phyloP scores from a whole-genome alignment of 2,329 filamentous ascomycete genomes.

The Dissoconium aciculare region DNA sequence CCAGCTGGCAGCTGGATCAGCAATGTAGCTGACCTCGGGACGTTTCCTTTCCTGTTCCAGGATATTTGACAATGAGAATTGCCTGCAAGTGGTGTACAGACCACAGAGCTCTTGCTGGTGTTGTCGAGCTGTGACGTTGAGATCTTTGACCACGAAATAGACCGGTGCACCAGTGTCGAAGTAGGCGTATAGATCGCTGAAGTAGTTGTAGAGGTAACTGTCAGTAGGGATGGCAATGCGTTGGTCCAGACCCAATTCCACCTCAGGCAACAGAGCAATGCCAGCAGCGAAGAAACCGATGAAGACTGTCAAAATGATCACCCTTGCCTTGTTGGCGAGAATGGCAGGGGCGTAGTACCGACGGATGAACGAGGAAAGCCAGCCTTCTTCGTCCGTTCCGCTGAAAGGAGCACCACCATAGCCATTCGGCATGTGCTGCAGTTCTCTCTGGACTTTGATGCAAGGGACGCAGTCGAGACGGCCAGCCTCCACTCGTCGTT shows the following conservation, averaged over 20 bases:
- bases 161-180: slow-evolving; percentile 84
- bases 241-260: slow-evolving; percentile 82
- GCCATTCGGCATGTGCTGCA: slow-evolving; percentile 48
- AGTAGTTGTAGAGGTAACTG: slow-evolving; percentile 91
- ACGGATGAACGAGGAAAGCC: slow-evolving; percentile 74
- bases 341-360: slow-evolving; percentile 74
- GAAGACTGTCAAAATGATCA: slow-evolving; percentile 63
- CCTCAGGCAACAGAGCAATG: slow-evolving; percentile 66
- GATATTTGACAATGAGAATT: slow-evolving; percentile 71
- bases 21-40: slow-evolving; percentile 72
- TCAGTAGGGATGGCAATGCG: slow-evolving; percentile 84
- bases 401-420: slow-evolving; percentile 45
- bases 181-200: slow-evolving; percentile 89
- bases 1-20: slow-evolving; percentile 83
- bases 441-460: slow-evolving; percentile 58
- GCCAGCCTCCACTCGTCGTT: slow-evolving; percentile 73
- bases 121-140: slow-evolving; percentile 60
- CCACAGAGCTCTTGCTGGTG: slow-evolving; percentile 82
- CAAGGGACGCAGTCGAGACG: slow-evolving; percentile 89
- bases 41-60: slow-evolving; percentile 90
- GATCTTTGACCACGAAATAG: slow-evolving; percentile 77
- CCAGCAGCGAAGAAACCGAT: slow-evolving; percentile 75
- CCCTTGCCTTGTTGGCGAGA: slow-evolving; percentile 66
- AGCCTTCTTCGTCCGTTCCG: slow-evolving; percentile 68
- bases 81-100: slow-evolving; percentile 75